Base-by-base conservation (phyloP, 2,329 filamentous ascomycete genomes). In the Epichloe amarillans region DNA sequence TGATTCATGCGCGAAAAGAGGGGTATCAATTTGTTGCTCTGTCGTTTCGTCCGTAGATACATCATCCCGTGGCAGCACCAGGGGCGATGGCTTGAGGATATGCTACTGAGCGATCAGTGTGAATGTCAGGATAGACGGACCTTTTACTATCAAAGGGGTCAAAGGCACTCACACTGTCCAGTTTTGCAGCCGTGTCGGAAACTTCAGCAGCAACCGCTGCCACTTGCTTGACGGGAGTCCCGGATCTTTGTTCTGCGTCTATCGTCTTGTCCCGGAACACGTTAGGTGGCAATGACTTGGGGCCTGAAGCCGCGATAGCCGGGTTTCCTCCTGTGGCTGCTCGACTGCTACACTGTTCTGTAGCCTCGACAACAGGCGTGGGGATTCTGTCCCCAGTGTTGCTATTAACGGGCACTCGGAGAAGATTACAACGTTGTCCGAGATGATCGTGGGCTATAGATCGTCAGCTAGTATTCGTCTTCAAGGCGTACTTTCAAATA, bases 1-100 rank as follows among this genome's bases (percentile, higher is more conserved):
- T 37, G 66, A 66, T 55, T 76, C 73, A 51, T 76, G 72, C 4
- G 72, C 65, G 54, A 75, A 75, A 5, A 75, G 62, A 1, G 72
- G 71, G 1, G 66, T 64, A 46, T 49, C 36, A 17, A 50, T 47
- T 30, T 51, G 46, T 15, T 49, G 40, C 30, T 53, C 46, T 19
- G 38, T n/a, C 8, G 47, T 19, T 19, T 3, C 23, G 26, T 40
- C 19, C 23, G 30, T 23, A 8, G 17, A 5, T 21, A 15, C 21
- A 38, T 38, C 26, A 23, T 47, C 26, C 44, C 42, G 7, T 12
- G 52, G 36, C 46, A 46, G 39, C 21, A 14, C 23, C n/a, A 33
- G 39, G 19, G 46, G 45, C 30, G 43, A 52, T 26, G 50, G 48
- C 37, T 52, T 48, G 36, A 50, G 51, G 30, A 53, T 52, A 37